Percentiles rank a stretch among this genome's conserved stretches.
phyloP scores from a whole-genome alignment of 2,329 filamentous ascomycete genomes.

The Epichloe coenophiala region DNA sequence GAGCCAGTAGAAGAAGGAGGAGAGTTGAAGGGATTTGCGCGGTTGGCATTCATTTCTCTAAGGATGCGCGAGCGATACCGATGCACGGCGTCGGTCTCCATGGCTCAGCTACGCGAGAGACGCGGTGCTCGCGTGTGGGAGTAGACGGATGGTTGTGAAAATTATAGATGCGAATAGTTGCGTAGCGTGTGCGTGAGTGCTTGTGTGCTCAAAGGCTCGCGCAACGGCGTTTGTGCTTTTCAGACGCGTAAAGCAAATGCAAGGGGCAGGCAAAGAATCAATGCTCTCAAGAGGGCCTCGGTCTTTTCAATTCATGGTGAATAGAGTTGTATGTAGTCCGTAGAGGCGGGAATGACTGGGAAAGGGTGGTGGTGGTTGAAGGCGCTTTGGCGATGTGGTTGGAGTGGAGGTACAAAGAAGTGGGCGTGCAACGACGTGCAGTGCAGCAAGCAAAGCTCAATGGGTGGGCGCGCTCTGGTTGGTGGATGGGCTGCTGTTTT shows the following conservation, averaged over 20 bases:
- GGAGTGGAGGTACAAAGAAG: neutral
- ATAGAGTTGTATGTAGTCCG: neutral
- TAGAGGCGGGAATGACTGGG: neutral
- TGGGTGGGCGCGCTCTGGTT: constrained; percentile 5
- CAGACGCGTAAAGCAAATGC: neutral
- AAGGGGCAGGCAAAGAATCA: constrained; percentile 6
- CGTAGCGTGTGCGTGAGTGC: neutral
- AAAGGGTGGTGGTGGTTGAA: neutral
- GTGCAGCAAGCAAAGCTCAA: constrained; percentile 2
- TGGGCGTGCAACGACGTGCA: neutral
- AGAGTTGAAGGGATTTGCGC: constrained; percentile 44
- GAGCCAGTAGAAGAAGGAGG: constrained; percentile 44
- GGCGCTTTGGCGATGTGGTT: neutral
- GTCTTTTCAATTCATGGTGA: neutral
- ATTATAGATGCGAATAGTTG: constrained; percentile 1
- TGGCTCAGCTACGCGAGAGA: constrained; percentile 17
- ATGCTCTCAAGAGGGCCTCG: neutral
- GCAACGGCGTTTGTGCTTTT: neutral
- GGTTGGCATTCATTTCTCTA: constrained; percentile 38
- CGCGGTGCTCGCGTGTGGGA: constrained; percentile 12
- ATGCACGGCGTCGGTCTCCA: constrained; percentile 27
- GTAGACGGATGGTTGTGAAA: constrained; percentile 8
- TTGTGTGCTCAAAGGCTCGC: neutral
- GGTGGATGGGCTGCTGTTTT: constrained; percentile 14
- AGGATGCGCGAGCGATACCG: constrained; percentile 34